Evolutionary conservation across 257 asterid genomes (phyloP), one percentile per base, ranked within the genome.

Genomic region (Solanum habrochaites): DNA sequence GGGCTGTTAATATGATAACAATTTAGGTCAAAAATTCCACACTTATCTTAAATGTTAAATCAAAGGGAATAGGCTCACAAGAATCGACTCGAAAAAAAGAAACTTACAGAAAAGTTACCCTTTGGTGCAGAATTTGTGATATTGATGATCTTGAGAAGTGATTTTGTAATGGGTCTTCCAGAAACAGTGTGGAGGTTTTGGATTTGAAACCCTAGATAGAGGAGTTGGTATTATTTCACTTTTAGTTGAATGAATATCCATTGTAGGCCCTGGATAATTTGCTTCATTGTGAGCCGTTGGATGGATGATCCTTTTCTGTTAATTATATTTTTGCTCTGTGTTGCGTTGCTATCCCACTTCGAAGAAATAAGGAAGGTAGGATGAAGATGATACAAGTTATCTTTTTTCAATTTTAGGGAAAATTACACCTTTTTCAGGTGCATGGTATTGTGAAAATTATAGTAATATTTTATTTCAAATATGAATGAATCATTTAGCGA

Each of bases 91-190:
- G 12, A 75, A 18, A n/a, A 85, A 21, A 60, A 52, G 67, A 40
- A n/a, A 92, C 94, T 91, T 89, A 94, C 94, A 56, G 66, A 85
- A 83, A 77, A 80, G n/a, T 83, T 23, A 60, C 18, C 31, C 86
- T 66, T 66, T 56, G 32, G 81, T 18, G 85, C 32, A 85, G 82
- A 85, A 35, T 16, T 18, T 60, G 32, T 42, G 70, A 25, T 20
- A 62, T 35, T 35, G 81, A 88, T 85, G 75, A 86, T 31, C 40
- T 29, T 75, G 90, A 42, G 67, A 85, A 82, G 66, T 49, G 88
- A 8, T 58, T n/a, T n/a, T n/a, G 27, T 20, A 58, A 1, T 58
- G 66, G 25, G 12, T 58, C 66, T 58, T 58, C 66, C 27, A 58
- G 66, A 58, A 58, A 58, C 21, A 58, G 66, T 7, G 25, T 20